Evolutionary conservation across 192 early-diverging fungal genomes (phyloP), one percentile per base, ranked within the genome.

Genomic region (Entrophospora sp.): DNA sequence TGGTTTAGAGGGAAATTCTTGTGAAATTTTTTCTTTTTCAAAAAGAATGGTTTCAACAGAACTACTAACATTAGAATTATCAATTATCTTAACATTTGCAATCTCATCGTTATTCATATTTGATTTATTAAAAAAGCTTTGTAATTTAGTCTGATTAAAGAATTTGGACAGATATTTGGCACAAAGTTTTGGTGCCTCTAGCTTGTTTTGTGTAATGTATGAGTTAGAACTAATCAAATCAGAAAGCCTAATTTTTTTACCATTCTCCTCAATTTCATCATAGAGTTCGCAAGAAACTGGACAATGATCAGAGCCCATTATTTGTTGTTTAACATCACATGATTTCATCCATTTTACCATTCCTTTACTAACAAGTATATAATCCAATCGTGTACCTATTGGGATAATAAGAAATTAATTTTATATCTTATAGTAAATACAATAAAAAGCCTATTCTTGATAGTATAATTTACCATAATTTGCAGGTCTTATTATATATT

Each of bases 301-400:
- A 63, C 91, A 93, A 68, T 93, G 91, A 71, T 93, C 91, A 14
- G 85, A 87, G 7, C 91, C 91, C 51, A 83, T 69, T 12, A 91
- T 68, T 1, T 81, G 60, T 6, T 83, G 75, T 32, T 82, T 69
- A 4, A 90, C 75, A 44, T 85, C 69, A 24, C 84, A 77, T 22
- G 66, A 76, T n/a, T 72, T 72, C 53, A 91, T 75, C 83, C 81
- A 87, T 10, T 79, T 75, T 1, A 79, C 22, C 1, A 93, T 67
- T 1, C 55, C 76, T 18, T 68, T 51, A 7, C 82, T 78, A 0
- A 75, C 73, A 10, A 91, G 71, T 30, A 92, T 76, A 63, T 89
- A 93, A 61, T 93, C 91, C 38, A 93, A 74, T 0, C 91, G 77
- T 0, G 90, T 89, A 18, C 89, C 82, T 79, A 31, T 30, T 30